phyloP scores from a whole-genome alignment of 306 rosid genomes.

The Dryas octopetala region DNA sequence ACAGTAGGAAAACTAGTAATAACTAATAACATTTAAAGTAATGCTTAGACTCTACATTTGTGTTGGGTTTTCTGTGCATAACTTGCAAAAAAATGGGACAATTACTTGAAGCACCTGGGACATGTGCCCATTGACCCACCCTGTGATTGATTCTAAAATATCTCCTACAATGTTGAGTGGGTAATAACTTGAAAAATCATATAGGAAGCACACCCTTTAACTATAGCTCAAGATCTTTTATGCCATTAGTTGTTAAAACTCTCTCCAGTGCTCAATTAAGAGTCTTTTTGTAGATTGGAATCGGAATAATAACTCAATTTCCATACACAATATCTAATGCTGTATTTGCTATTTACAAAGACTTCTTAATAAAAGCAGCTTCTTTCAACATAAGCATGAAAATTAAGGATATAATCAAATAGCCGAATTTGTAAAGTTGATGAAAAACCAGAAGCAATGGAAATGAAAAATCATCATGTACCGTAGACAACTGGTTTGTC shows the following conservation, averaged over 20 bases:
- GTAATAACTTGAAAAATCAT: background rate
- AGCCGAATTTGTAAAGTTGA: background rate
- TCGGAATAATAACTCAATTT: background rate
- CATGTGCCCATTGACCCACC: background rate
- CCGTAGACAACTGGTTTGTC: conserved; percentile 84
- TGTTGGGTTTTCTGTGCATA: background rate
- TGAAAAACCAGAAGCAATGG: background rate
- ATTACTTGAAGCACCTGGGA: background rate
- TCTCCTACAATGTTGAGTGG: background rate
- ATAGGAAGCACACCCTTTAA: background rate
- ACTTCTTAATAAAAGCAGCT: background rate
- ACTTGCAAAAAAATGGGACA: background rate
- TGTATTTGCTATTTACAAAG: background rate
- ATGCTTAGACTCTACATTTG: background rate
- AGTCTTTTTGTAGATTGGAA: background rate
- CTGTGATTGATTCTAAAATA: background rate
- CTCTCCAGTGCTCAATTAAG: background rate
- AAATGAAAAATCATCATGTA: conserved; percentile 28
- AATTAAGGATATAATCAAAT: background rate
- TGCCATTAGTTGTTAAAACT: background rate
- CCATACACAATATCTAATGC: too few relatives aligned
- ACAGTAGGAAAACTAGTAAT: background rate
- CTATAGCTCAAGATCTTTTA: background rate
- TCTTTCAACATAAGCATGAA: background rate
- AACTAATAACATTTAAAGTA: background rate